These are phyloP conservation scores for Cercospora sp. DNA, from an alignment of 2,329 filamentous ascomycete species.

Conservation along the genomic window DNA sequence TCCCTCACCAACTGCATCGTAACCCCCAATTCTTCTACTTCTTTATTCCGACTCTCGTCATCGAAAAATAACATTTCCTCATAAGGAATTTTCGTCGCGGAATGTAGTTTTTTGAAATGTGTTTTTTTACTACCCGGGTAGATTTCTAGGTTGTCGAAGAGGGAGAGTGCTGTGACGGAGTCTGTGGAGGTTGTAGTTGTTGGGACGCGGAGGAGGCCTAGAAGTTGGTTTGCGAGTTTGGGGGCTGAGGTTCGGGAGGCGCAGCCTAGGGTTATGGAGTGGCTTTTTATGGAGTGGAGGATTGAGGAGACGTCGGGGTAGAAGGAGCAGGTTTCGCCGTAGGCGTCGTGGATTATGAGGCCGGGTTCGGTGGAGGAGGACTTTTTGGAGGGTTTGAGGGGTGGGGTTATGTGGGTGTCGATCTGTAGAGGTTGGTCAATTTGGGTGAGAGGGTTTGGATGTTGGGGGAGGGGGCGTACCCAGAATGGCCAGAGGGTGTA, in stretches of 20 bases:
- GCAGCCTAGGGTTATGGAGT: conserved; percentile 62
- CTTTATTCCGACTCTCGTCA: conserved; percentile 81
- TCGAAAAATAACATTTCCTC: conserved; percentile 96
- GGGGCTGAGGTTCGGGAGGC: conserved; percentile 81
- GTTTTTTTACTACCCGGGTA: conserved; percentile 78
- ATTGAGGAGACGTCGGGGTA: conserved; percentile 49
- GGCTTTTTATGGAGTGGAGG: conserved; percentile 59
- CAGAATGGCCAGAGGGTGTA: conserved; percentile 99
- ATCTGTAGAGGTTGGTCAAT: conserved; percentile 44
- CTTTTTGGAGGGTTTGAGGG: conserved; percentile 54
- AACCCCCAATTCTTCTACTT: conserved; percentile 77
- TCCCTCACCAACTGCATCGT: conserved; percentile 81
- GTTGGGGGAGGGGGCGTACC: conserved; percentile 37
- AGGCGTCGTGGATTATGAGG: conserved; percentile 53
- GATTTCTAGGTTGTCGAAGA: conserved; percentile 52
- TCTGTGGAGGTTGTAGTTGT: conserved; percentile 47
- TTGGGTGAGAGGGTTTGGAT: background rate
- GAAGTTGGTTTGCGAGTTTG: conserved; percentile 75
- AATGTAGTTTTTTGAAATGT: conserved; percentile 75
- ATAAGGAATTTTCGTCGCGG: conserved; percentile 68
- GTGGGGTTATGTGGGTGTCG: conserved; percentile 69
- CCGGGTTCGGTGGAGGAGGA: conserved; percentile 39
- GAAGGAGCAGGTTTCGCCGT: conserved; percentile 50
- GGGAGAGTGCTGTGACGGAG: conserved; percentile 44
- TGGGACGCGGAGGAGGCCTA: conserved; percentile 69